Base-by-base conservation (phyloP, 257 asterid species). In the Nicotiana benthamiana region DNA sequence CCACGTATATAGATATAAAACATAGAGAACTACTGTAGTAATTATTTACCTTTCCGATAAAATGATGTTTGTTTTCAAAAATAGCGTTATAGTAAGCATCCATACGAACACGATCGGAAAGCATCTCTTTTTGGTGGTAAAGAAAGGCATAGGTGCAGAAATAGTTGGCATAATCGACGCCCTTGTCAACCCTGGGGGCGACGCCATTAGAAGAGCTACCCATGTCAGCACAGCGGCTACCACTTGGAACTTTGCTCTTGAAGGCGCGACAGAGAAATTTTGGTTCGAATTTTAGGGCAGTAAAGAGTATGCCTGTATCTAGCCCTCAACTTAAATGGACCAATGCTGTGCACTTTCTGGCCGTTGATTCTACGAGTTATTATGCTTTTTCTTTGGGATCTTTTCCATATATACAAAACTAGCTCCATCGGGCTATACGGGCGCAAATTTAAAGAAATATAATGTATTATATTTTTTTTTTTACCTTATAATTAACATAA, bases 51-150 rank as follows among this genome's bases (percentile, higher is more conserved):
- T 95, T 93, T 74, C 96, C 99, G 11, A 64, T 51, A 77, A 96
- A 96, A 67, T 96, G 98, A 82, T 90, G 92, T 77, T 90, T 90
- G 88, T 96, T 96, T 83, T 90, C 74, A 82, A 94, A 94, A 65
- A 96, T 83, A 60, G 98, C 91, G 81, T 91, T 88, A 89, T 67
- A 96, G 79, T 96, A 96, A 80, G 98, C 93, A 84, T 96, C 97
- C 99, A 96, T 96, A n/a, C 99, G 97, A 48, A 96, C 92, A 56
- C 94, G 96, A 92, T 96, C 99, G 65, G 92, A 92, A 70, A 94
- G 99, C 99, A 96, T 96, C 89, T 94, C 98, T 81, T 96, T 96
- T 91, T 96, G 99, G 90, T 96, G 99, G 89, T 90, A 96, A 52
- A 96, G 97, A 79, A 87, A 96, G 52, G 94, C 94, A 80, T 96